Base-by-base conservation (phyloP, 805 yeast genomes). In the Saccharomyces jurei region DNA sequence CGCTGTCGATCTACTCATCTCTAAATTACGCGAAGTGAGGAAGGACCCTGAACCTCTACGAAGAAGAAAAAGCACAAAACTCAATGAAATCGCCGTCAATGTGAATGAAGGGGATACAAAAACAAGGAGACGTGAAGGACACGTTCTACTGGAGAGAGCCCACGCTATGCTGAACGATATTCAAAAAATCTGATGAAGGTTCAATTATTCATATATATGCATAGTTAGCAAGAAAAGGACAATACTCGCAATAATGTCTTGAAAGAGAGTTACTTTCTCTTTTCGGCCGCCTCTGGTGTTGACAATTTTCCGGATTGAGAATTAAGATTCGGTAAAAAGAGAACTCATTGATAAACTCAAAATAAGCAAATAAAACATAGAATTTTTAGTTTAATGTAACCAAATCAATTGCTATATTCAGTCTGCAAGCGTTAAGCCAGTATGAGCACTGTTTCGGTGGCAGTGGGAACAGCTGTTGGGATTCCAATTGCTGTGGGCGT, bases 391-490 rank as follows among this genome's bases (percentile, higher is more conserved):
- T 36, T 8, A 17, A 17, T 2, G 17, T 8, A 9, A 36, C 13
- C 10, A 17, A 36, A 10, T 17, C 1, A 17, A 8, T 11, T 17
- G 13, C 41, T 17, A 25, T 10, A 17, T 17, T 17, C 21, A 17
- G 10, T 3, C 9, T 6, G 8, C 22, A 17, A 36, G 25, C 11
- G 10, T 17, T 10, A 26, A 14, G 31, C 14, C 21, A 51, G 32
- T 27, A 55, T 58, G 60, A 32, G 51, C 14, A 44, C 48, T 48
- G 51, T 54, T 0, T 63, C 69, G 1, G 56, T 74, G 8, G 79
- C 81, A 1, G 82, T 79, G 2, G 82, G 82, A 2, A 74, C 80
- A 57, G 80, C 82, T 2, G 78, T 80, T 3, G 83, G 82, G 32
- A 70, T 80, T 26, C 83, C 83, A 0, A 61, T 73, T n/a, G 73